These are phyloP conservation scores for Xylariales sp. DNA, from an alignment of 2,329 filamentous ascomycete species.

Conservation along the genomic window DNA sequence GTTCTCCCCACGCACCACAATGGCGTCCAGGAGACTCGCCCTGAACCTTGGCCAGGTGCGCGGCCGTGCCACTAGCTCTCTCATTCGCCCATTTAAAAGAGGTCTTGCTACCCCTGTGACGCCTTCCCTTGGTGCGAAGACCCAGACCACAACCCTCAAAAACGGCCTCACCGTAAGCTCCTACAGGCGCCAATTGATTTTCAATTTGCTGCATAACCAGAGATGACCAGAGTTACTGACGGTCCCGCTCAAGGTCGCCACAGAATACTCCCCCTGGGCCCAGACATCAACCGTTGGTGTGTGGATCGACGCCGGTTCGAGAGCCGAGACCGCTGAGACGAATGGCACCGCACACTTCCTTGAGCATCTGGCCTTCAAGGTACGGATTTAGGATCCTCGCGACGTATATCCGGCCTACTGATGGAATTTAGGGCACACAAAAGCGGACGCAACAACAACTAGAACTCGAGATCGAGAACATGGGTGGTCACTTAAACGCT, in stretches of 20 bases:
- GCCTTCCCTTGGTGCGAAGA: slow-evolving; percentile 75
- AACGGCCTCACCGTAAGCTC: slow-evolving; percentile 91
- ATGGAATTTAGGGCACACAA: slow-evolving; percentile 77
- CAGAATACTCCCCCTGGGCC: slow-evolving; percentile 97
- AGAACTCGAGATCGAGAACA: slow-evolving; percentile 99
- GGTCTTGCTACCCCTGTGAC: slow-evolving; percentile 88
- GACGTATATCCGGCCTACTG: slow-evolving; percentile 34
- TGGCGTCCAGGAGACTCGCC: slow-evolving; percentile 98
- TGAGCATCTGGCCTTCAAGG: slow-evolving; percentile 99
- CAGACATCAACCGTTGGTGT: slow-evolving; percentile 98
- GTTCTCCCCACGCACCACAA: slow-evolving; percentile 62
- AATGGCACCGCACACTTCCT: slow-evolving; percentile 99
- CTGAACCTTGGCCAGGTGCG: slow-evolving; percentile 93
- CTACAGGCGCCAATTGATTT: slow-evolving; percentile 46
- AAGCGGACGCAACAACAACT: slow-evolving; percentile 96
- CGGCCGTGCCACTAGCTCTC: slow-evolving; percentile 84
- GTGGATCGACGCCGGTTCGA: slow-evolving; percentile 98
- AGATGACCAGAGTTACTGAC: slow-evolving; percentile 31
- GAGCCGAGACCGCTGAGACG: slow-evolving; percentile 97
- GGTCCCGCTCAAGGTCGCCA: slow-evolving; percentile 78
- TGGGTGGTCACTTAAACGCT: slow-evolving; percentile 98
- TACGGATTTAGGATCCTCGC: slow-evolving; percentile 55
- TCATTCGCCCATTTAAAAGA: slow-evolving; percentile 81
- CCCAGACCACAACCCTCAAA: slow-evolving; percentile 93
- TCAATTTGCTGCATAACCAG: slow-evolving; percentile 8